These are phyloP conservation scores for Volvariella surrecta DNA, from an alignment of 1,284 basidiomycete genomes.

Conservation along the genomic window DNA sequence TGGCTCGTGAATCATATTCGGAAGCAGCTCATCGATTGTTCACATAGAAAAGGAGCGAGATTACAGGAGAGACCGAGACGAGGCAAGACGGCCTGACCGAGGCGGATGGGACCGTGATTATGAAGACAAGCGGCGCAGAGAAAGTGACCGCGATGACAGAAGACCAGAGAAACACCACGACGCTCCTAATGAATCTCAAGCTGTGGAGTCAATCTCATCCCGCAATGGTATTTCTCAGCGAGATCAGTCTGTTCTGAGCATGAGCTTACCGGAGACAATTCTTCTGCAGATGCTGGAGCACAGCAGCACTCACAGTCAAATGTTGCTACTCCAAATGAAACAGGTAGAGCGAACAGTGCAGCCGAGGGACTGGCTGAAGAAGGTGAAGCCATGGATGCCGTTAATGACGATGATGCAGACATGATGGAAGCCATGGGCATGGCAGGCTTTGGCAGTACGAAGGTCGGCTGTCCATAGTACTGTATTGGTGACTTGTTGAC, in stretches of 20 bases:
- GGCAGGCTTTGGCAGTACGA: slow-evolving; percentile 82
- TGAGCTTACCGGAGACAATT: too few species aligned
- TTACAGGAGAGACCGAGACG: slow-evolving; percentile 23
- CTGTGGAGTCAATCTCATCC: too few species aligned
- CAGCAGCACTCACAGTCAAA: too few species aligned
- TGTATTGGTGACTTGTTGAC: background rate
- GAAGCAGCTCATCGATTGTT: slow-evolving; percentile 1
- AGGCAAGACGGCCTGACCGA: slow-evolving; percentile 12
- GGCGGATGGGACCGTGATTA: slow-evolving; percentile 25
- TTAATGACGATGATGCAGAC: slow-evolving; percentile 63
- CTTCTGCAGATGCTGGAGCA: too few species aligned
- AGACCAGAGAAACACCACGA: slow-evolving; percentile 11
- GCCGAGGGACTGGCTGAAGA: slow-evolving; percentile 32
- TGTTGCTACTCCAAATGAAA: too few species aligned
- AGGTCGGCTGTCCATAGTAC: slow-evolving; percentile 41
- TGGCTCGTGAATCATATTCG: background rate
- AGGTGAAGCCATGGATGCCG: slow-evolving; percentile 60
- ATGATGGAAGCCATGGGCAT: slow-evolving; percentile 94
- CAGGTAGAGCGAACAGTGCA: background rate
- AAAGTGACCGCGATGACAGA: slow-evolving; percentile 18
- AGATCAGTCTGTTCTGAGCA: too few species aligned
- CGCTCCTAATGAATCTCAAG: too few species aligned
- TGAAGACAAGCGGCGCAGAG: slow-evolving; percentile 30
- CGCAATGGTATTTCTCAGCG: too few species aligned
- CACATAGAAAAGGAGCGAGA: slow-evolving; percentile 22